Base-by-base conservation (phyloP, 2,329 filamentous ascomycete species). In the Ascochyta pisi region DNA sequence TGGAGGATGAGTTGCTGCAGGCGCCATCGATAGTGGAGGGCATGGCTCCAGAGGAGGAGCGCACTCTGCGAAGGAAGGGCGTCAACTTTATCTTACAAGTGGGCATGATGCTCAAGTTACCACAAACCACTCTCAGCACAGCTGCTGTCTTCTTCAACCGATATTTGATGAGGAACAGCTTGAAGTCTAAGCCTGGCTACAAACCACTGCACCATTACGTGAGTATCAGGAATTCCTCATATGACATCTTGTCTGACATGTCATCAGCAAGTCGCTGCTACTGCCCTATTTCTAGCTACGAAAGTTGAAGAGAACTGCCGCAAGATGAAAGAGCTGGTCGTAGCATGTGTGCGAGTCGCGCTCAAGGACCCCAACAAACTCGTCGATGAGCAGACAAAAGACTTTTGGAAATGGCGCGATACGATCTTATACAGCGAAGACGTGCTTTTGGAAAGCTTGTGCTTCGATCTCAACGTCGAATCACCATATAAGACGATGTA, bases 331-430 rank as follows among this genome's bases (percentile, higher is more conserved):
- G 92, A 97, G 63, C 84, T 99, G 57, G 94, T 99, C 63, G 89
- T 97, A 29, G 91, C 93, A 1, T 95, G 96, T 67, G 95, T 92
- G 57, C 91, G 94, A 63, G 92, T 97, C 19, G 95, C 94, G 26
- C 92, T 97, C 76, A 98, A 99, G 79, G 94, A 98, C 66, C 83
- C 91, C 1, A 90, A 92, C 67, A 85, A 97, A 56, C 82, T 94
- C 50, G 91, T 98, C 48, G 95, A 99, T 73, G 95, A 98, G 77
- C 93, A 98, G 76, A 96, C 90, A 65, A 98, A 97, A 71, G 95
- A 99, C 72, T 99, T 95, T 74, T 99, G 95, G 95, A 87, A 90
- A 69, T 99, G 95, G 95, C 86, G 92, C 58, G 95, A 99, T 73
- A 95, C 89, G 55, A 96, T 99, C 54, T 81, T 98, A 13, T 89